Evolutionary conservation across 768 basidiomycete genomes (phyloP).

Genomic region (Mycena leptocephala): DNA sequence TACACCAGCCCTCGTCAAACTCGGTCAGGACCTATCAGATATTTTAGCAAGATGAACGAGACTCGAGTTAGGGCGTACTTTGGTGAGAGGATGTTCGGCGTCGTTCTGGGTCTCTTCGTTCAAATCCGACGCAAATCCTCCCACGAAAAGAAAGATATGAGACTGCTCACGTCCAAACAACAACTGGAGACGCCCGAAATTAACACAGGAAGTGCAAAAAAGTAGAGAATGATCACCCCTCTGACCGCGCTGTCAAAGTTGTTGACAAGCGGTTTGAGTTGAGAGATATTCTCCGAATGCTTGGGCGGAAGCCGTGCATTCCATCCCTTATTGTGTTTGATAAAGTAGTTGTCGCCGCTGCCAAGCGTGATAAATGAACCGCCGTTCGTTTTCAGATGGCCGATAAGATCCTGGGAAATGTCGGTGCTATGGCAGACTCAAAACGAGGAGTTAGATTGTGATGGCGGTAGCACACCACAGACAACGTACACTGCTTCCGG

Average conservation of each 20-base stretch:
- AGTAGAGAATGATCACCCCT: background rate
- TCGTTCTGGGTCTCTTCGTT: slow-evolving; percentile 6
- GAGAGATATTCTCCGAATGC: background rate
- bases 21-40: background rate
- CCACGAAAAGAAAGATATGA: slow-evolving; percentile 1
- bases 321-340: slow-evolving; percentile 11
- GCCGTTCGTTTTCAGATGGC: background rate
- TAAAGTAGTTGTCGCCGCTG: slow-evolving; percentile 9
- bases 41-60: background rate
- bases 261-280: background rate
- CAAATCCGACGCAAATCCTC: background rate
- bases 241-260: slow-evolving; percentile 11
- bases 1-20: slow-evolving; percentile 15
- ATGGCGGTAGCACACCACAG: slow-evolving; percentile 4
- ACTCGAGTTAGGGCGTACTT: background rate
- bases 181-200: background rate
- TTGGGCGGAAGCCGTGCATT: slow-evolving; percentile 6
- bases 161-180: background rate
- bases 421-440: background rate
- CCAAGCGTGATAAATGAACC: background rate
- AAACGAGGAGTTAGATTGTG: background rate
- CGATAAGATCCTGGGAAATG: background rate
- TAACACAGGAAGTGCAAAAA: background rate
- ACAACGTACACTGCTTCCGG: slow-evolving; percentile 8
- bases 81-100: slow-evolving; percentile 8